These are phyloP conservation scores for Senna tora DNA, from an alignment of 306 rosid genomes.

Conservation along the genomic window DNA sequence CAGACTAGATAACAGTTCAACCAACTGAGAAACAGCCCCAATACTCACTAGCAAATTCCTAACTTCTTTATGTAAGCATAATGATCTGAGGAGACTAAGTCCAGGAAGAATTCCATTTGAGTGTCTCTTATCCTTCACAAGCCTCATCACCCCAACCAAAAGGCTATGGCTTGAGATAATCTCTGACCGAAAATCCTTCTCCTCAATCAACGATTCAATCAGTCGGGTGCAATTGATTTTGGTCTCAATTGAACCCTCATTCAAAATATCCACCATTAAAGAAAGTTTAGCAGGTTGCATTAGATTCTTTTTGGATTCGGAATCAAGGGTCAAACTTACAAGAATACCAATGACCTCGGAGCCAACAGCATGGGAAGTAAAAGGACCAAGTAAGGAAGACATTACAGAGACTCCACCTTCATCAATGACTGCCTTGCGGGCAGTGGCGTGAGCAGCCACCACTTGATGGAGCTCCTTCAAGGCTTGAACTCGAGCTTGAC, in stretches of 20 bases:
- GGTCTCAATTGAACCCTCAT: conserved; percentile 74
- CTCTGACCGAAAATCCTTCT: conserved; percentile 59
- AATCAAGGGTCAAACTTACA: conserved; percentile 64
- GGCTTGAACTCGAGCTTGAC: conserved; percentile 75
- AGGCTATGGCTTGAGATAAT: conserved; percentile 72
- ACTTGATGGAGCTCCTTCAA: conserved; percentile 72
- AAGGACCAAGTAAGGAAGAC: conserved; percentile 68
- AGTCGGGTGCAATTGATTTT: conserved; percentile 67
- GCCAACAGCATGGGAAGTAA: conserved; percentile 79
- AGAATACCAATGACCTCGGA: conserved; percentile 71
- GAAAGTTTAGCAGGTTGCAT: conserved; percentile 77
- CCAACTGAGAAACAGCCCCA: conserved; percentile 71
- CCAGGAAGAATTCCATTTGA: conserved; percentile 58
- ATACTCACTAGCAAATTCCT: conserved; percentile 65
- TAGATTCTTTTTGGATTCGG: conserved; percentile 56
- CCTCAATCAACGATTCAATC: conserved; percentile 60
- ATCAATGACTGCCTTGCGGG: conserved; percentile 58
- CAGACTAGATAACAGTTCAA: conserved; percentile 62
- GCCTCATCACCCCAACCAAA: conserved; percentile 75
- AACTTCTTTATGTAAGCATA: conserved; percentile 62
- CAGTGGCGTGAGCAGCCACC: conserved; percentile 60
- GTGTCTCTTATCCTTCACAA: conserved; percentile 69
- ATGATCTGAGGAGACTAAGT: conserved; percentile 54
- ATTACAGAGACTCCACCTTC: conserved; percentile 64
- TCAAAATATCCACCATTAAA: conserved; percentile 69